Evolutionary conservation across 805 yeast genomes (phyloP), one percentile per base, ranked within the genome.

Genomic region (Ogataea nonfermentans): DNA sequence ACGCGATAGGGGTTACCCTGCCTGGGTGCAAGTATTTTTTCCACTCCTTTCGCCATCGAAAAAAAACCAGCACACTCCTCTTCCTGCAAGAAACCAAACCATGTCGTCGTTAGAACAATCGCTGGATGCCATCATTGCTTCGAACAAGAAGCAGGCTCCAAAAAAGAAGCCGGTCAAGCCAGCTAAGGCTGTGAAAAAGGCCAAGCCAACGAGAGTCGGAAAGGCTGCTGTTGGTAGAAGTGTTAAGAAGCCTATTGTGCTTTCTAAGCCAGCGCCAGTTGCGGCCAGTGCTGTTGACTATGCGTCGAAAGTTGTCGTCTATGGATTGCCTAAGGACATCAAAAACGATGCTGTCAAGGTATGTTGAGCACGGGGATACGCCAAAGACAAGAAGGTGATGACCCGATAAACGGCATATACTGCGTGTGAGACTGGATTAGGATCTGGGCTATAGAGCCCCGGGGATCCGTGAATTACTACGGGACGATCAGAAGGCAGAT

Each of bases 101-200:
- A 85, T 83, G 90, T 83, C 95, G 62, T 75, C 84, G 57, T 77
- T 91, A 69, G 96, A 91, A 70, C 84, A 86, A 71, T 87, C 97
- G 35, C 79, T 91, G 60, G 99, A 91, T 71, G 97, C 89, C 56
- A 91, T 91, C 65, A 85, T 91, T 61, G 78, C 95, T 44, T 67
- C 85, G 48, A 57, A 49, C 43, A 54, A 47, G 33, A 56, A 50
- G 47, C 40, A 56, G 22, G 58, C 65, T 29, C 64, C 63, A 29
- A 59, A 66, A 33, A 63, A 48, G 29, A 55, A 47, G 51, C 42
- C 44, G 32, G 47, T 41, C 40, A 66, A 57, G 59, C 62, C 49
- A 17, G 47, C 54, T 9, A 53, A 55, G 27, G 50, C 55, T 28
- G 57, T 61, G 33, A 63, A 62, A 35, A 62, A 49, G 17, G 56